Evolutionary conservation across 225 moss, liverwort and hornwort species (phyloP).

Genomic region (Lunularia cruciata): DNA sequence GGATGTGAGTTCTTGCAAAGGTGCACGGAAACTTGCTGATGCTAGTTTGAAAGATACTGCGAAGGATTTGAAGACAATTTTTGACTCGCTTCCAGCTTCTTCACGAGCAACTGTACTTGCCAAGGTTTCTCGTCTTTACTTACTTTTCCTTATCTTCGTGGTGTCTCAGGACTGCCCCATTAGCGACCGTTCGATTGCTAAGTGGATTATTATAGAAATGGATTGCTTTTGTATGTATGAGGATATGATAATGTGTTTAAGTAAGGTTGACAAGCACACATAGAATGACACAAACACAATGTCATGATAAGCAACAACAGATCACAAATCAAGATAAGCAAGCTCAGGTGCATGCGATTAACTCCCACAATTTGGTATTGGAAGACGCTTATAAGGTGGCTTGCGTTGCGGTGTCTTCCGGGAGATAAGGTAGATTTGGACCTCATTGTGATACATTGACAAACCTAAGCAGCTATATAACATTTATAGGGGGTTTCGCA

Average conservation of each 20-base stretch:
- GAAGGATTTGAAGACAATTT: slow-evolving; percentile 67
- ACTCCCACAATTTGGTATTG: too few relatives aligned
- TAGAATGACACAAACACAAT: too few relatives aligned
- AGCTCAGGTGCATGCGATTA: too few relatives aligned
- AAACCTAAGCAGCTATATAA: neutral
- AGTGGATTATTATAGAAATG: too few relatives aligned
- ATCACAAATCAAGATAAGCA: too few relatives aligned
- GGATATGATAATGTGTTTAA: too few relatives aligned
- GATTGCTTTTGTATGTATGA: too few relatives aligned
- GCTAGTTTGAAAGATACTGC: slow-evolving; percentile 73
- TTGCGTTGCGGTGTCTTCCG: neutral
- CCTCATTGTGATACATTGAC: neutral
- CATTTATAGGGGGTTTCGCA: slow-evolving; percentile 10
- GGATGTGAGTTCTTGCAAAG: slow-evolving; percentile 72
- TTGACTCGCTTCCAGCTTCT: slow-evolving; percentile 62
- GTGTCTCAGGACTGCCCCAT: neutral
- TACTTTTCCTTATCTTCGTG: neutral
- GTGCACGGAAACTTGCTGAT: slow-evolving; percentile 70
- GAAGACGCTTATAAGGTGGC: neutral
- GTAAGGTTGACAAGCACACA: too few relatives aligned
- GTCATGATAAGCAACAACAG: too few relatives aligned
- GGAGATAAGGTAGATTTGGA: too few relatives aligned
- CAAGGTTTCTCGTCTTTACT: slow-evolving; percentile 31
- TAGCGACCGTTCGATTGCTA: neutral
- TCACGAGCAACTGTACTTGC: slow-evolving; percentile 50